Evolutionary conservation across 208 protist genomes (phyloP).

Genomic region (Strigomonas oncopelti): DNA sequence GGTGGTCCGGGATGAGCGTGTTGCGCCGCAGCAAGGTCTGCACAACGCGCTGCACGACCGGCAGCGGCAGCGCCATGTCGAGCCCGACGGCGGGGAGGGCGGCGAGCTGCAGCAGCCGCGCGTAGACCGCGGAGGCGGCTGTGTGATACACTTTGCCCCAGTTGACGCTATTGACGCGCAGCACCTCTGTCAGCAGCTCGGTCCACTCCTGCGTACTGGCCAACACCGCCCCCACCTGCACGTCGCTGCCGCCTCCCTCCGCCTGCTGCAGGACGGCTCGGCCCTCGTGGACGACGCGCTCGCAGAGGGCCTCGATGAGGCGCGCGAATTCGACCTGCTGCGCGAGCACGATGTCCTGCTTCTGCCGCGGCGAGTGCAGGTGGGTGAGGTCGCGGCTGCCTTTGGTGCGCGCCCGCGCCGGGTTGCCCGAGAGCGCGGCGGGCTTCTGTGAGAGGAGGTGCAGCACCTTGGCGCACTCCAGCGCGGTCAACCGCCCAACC

Average conservation of each 20-base stretch:
- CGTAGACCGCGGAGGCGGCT: slow-evolving; percentile 23
- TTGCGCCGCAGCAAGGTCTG: slow-evolving; percentile 44
- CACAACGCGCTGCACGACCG: slow-evolving; percentile 20
- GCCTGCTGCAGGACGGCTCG: neutral
- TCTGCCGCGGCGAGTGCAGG: neutral
- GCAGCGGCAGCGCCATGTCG: slow-evolving; percentile 14
- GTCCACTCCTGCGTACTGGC: slow-evolving; percentile 13
- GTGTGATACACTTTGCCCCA: slow-evolving; percentile 58
- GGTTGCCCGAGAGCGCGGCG: neutral
- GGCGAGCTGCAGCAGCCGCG: slow-evolving; percentile 5
- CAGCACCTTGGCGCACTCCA: slow-evolving; percentile 16
- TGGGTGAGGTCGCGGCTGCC: neutral
- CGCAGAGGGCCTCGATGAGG: neutral
- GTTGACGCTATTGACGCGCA: slow-evolving; percentile 35
- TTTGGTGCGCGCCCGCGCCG: neutral
- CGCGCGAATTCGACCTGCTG: neutral
- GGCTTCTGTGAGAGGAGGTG: slow-evolving; percentile 11
- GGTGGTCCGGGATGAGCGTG: slow-evolving; percentile 57
- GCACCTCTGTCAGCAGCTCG: slow-evolving; percentile 18
- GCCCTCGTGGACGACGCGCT: neutral
- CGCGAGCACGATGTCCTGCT: neutral
- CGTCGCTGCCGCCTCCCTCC: neutral
- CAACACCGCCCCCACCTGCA: neutral
- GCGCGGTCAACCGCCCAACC: neutral
- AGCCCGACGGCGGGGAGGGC: neutral